phyloP scores from a whole-genome alignment of 345 rosid genomes.

The Hibiscus syriacus region DNA sequence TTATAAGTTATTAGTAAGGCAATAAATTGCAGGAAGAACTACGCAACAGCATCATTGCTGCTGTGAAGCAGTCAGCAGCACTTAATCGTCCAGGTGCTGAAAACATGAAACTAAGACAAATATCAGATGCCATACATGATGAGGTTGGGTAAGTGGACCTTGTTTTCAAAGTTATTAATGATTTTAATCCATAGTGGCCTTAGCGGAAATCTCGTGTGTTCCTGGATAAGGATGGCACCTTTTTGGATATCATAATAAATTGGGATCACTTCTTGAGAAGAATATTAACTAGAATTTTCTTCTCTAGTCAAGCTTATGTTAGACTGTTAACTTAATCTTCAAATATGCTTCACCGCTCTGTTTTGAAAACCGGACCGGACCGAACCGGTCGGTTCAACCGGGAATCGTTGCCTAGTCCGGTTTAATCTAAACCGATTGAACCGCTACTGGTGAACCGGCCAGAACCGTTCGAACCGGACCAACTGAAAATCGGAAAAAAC shows the following conservation, averaged over 20 bases:
- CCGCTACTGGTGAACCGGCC: too few species aligned
- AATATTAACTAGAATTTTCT: not conserved
- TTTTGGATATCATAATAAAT: not conserved
- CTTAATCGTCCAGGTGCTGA: conserved; percentile 50
- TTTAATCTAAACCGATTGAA: too few species aligned
- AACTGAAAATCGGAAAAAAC: too few species aligned
- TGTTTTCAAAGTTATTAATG: not conserved
- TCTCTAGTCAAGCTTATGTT: not conserved
- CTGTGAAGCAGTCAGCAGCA: conserved; percentile 68
- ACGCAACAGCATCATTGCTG: conserved; percentile 49
- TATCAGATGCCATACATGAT: conserved; percentile 75
- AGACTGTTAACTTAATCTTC: not conserved
- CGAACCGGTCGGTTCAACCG: too few species aligned
- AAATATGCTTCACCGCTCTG: not conserved
- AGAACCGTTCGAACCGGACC: too few species aligned
- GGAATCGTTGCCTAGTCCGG: too few species aligned
- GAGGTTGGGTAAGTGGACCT: conserved; percentile 61
- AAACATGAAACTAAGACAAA: conserved; percentile 77
- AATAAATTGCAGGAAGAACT: conserved; percentile 58
- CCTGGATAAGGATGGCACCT: not conserved
- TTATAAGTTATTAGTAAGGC: conserved; percentile 10
- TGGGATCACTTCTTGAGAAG: not conserved
- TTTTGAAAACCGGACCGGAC: too few species aligned
- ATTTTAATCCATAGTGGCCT: not conserved
- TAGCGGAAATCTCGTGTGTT: not conserved